Percentiles rank a stretch among this genome's conserved stretches.
phyloP scores from a whole-genome alignment of 192 early-diverging fungal genomes.

The Podila epigama region DNA sequence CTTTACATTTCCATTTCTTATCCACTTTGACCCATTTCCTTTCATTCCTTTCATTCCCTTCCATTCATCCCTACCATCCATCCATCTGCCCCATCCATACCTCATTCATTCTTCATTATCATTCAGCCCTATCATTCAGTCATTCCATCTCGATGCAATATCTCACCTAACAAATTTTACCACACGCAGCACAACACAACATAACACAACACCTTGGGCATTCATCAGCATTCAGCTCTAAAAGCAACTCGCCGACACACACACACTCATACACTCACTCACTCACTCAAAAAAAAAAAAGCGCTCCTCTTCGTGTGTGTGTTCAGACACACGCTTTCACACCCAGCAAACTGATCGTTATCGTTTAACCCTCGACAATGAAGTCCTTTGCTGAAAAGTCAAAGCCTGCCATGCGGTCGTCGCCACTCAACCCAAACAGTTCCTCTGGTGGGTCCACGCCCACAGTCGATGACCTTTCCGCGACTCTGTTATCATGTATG shows the following conservation, averaged over 20 bases:
- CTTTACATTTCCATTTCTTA: too few relatives aligned
- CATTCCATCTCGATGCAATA: too few relatives aligned
- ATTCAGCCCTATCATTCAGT: too few relatives aligned
- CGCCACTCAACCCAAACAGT: constrained; percentile 43
- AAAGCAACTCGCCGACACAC: not conserved
- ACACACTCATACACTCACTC: not conserved
- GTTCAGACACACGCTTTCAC: not conserved
- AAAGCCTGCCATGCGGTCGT: constrained; percentile 43
- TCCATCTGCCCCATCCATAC: too few relatives aligned
- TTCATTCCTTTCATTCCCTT: too few relatives aligned
- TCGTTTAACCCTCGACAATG: constrained; percentile 11
- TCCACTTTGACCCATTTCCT: not conserved
- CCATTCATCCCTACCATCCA: too few relatives aligned
- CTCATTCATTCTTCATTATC: too few relatives aligned
- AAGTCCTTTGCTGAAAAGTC: constrained; percentile 28
- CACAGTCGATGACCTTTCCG: not conserved
- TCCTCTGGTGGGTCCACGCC: constrained; percentile 11
- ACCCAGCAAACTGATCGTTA: not conserved
- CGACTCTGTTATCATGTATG: not conserved
- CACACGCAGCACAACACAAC: too few relatives aligned
- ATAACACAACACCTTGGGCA: too few relatives aligned
- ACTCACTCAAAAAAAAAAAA: not conserved
- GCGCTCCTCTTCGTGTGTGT: not conserved
- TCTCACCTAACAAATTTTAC: too few relatives aligned
- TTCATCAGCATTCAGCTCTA: too few relatives aligned